These are phyloP conservation scores for Pestalotiopsis sp. DNA, from an alignment of 2,329 filamentous ascomycete genomes.

Conservation along the genomic window DNA sequence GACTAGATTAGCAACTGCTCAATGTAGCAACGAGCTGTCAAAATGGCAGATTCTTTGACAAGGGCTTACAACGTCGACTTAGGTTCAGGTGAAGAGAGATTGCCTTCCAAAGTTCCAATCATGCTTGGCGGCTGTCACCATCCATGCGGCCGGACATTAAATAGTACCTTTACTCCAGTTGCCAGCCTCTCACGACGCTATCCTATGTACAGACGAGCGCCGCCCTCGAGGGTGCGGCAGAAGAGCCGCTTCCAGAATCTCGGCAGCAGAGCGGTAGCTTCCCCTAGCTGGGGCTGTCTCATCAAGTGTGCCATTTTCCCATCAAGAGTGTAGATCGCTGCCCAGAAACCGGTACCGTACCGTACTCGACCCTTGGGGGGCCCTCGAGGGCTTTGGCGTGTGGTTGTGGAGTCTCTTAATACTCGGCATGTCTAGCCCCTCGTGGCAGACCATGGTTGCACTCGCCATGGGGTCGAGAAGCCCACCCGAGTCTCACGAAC, in stretches of 20 bases:
- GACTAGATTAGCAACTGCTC: not conserved
- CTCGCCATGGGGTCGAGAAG: not conserved
- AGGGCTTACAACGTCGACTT: not conserved
- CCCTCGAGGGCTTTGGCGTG: not conserved
- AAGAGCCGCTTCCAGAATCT: conserved; percentile 1
- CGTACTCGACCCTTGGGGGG: not conserved
- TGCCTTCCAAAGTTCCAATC: not conserved
- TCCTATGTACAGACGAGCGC: not conserved
- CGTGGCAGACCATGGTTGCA: not conserved
- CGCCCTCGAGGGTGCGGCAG: not conserved
- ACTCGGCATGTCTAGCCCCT: not conserved
- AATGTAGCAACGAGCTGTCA: not conserved
- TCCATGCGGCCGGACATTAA: not conserved
- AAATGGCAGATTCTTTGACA: not conserved
- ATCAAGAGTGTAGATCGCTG: not conserved
- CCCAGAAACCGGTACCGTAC: not conserved
- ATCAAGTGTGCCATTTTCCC: not conserved
- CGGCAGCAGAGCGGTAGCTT: not conserved
- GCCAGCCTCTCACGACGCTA: not conserved
- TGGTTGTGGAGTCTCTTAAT: not conserved
- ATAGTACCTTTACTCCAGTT: not conserved
- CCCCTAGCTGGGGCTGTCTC: not conserved
- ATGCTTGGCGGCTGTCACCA: not conserved
- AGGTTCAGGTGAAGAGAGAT: conserved; percentile 4
- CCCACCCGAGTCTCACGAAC: not conserved